Percentiles rank a stretch among this genome's conserved stretches.
These are phyloP conservation scores for Scenedesmus sp. DNA, from an alignment of 163 green algal species.

Conservation along the genomic window DNA sequence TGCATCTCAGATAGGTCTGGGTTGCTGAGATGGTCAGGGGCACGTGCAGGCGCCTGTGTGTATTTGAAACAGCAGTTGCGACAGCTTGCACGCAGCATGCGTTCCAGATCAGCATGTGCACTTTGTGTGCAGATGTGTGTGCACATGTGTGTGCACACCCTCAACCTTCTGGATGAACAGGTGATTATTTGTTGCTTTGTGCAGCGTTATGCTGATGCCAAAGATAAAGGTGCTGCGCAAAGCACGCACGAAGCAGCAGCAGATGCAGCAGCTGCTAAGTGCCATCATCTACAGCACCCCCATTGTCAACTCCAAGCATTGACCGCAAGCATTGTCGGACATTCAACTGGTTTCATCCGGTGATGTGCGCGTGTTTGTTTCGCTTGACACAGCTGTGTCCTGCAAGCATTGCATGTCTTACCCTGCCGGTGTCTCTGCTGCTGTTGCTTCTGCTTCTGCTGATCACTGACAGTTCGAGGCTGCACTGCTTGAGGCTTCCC, in stretches of 20 bases:
- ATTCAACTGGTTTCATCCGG: too few species aligned
- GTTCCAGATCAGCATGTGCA: neutral
- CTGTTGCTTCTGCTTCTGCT: neutral
- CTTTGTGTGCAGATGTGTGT: neutral
- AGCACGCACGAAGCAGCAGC: too few species aligned
- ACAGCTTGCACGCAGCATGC: neutral
- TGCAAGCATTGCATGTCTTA: neutral
- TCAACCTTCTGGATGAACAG: too few species aligned
- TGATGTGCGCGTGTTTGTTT: too few species aligned
- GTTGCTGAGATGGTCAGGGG: neutral
- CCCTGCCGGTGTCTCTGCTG: neutral
- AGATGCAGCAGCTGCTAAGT: too few species aligned
- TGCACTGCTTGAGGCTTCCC: neutral
- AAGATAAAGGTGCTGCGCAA: too few species aligned
- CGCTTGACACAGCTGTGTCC: neutral
- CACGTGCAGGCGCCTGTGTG: neutral
- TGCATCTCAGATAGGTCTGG: neutral
- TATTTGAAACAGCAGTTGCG: neutral
- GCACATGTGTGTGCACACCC: neutral
- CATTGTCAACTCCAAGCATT: too few species aligned
- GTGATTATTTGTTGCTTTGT: too few species aligned
- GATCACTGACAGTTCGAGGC: constrained; percentile 42
- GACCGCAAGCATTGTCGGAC: too few species aligned
- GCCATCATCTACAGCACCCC: too few species aligned
- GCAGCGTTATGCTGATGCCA: too few species aligned